A percentile compares a stretch with the other conserved stretches of the same genome.
These are phyloP conservation scores for Aspergillus persii DNA, from an alignment of 2,329 filamentous ascomycete genomes.

Conservation along the genomic window DNA sequence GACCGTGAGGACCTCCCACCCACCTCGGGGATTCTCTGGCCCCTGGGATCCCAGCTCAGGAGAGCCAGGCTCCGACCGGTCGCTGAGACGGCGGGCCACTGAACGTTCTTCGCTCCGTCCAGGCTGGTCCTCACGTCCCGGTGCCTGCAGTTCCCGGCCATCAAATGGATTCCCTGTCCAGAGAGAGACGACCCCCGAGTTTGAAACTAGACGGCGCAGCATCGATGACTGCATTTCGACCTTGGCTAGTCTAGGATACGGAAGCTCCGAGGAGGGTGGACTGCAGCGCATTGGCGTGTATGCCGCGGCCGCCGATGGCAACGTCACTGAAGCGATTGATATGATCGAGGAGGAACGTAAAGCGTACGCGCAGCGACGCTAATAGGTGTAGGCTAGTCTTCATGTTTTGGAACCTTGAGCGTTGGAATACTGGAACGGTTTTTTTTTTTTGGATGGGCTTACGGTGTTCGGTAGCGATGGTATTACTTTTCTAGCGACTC, in stretches of 20 bases:
- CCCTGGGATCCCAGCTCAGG: constrained; percentile 19
- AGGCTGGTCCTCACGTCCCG: not conserved
- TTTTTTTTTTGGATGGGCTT: not conserved
- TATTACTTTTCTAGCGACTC: not conserved
- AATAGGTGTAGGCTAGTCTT: constrained; percentile 6
- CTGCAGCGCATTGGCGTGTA: constrained; percentile 42
- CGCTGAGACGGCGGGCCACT: constrained; percentile 29
- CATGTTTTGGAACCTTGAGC: constrained; percentile 4
- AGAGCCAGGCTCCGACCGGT: not conserved
- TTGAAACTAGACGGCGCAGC: constrained; percentile 3
- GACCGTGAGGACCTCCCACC: constrained; percentile 4
- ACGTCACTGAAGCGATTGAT: constrained; percentile 47
- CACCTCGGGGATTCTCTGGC: constrained; percentile 3
- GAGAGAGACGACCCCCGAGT: not conserved
- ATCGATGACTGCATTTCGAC: constrained; percentile 40
- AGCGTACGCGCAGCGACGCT: constrained; percentile 34
- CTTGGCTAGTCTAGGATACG: constrained; percentile 44
- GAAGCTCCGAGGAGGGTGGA: constrained; percentile 33
- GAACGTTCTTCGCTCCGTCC: constrained; percentile 22
- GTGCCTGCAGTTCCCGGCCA: not conserved
- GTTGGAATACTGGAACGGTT: not conserved
- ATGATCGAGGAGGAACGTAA: constrained; percentile 51
- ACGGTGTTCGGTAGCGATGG: not conserved
- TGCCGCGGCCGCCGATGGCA: constrained; percentile 44
- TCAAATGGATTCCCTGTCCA: not conserved